phyloP scores from a whole-genome alignment of 257 asterid genomes.

The Solanum bukasovii region DNA sequence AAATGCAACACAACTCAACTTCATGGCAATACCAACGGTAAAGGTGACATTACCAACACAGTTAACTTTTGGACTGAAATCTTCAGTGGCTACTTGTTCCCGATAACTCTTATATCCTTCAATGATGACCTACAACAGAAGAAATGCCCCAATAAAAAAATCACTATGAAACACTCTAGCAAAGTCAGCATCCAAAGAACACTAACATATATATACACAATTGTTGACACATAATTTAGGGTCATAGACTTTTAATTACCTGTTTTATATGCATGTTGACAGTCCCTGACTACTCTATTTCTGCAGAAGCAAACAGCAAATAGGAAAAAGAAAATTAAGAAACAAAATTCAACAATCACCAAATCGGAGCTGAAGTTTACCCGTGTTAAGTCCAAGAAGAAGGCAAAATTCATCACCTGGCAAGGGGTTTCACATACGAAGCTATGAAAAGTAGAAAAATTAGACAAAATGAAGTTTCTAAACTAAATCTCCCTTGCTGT shows the following conservation, averaged over 20 bases:
- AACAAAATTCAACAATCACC: background rate
- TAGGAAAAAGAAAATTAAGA: background rate
- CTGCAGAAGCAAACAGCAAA: background rate
- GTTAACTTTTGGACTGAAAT: slow-evolving; percentile 86
- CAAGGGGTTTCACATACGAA: background rate
- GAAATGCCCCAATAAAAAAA: background rate
- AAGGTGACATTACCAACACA: slow-evolving; percentile 62
- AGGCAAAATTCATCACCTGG: background rate
- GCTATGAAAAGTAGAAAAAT: background rate
- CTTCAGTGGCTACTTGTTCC: slow-evolving; percentile 84
- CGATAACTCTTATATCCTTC: slow-evolving; percentile 97
- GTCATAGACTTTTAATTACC: slow-evolving; percentile 20
- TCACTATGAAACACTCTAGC: background rate
- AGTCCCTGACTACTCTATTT: background rate
- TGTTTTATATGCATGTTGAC: slow-evolving; percentile 66
- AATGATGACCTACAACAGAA: slow-evolving; percentile 54
- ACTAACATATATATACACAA: background rate
- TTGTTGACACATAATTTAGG: background rate
- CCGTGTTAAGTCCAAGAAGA: background rate
- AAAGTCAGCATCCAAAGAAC: background rate
- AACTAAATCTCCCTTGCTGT: background rate
- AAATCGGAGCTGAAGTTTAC: background rate
- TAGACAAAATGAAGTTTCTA: background rate
- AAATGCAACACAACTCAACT: background rate
- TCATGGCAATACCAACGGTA: background rate